Evolutionary conservation across 768 basidiomycete genomes (phyloP).

Genomic region (Trametes elegans): DNA sequence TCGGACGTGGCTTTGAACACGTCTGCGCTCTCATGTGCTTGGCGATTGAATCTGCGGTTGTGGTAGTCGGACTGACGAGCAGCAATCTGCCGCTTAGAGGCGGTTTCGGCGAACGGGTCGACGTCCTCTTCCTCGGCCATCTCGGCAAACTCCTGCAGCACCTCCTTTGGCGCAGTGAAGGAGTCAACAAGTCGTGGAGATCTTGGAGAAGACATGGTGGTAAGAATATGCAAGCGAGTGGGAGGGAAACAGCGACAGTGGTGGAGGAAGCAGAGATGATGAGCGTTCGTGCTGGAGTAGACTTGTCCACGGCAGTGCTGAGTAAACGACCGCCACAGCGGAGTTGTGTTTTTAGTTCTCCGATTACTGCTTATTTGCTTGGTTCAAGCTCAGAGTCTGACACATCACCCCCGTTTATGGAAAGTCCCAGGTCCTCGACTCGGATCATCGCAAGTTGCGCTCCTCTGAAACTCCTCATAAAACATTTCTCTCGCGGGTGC

Average conservation of each 20-base stretch:
- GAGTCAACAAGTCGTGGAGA: slow-evolving; percentile 77
- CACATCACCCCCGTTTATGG: too few species aligned
- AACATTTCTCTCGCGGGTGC: too few species aligned
- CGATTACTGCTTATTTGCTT: background rate
- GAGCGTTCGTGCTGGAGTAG: slow-evolving; percentile 1
- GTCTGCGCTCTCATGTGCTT: slow-evolving; percentile 77
- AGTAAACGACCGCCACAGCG: slow-evolving; percentile 13
- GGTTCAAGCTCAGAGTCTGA: too few species aligned
- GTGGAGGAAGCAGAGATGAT: too few species aligned
- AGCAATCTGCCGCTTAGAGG: slow-evolving; percentile 90
- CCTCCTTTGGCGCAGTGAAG: slow-evolving; percentile 89
- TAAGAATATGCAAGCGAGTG: background rate
- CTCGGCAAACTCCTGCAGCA: slow-evolving; percentile 91
- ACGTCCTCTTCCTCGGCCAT: slow-evolving; percentile 92
- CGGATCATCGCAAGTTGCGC: too few species aligned
- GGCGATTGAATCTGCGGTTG: slow-evolving; percentile 83
- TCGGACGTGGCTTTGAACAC: slow-evolving; percentile 70
- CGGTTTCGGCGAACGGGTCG: slow-evolving; percentile 91
- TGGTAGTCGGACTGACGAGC: slow-evolving; percentile 95
- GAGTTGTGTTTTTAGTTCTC: background rate
- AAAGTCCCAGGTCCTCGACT: too few species aligned
- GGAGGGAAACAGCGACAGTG: background rate
- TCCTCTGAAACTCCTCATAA: too few species aligned
- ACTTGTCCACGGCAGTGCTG: background rate
- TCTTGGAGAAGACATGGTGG: slow-evolving; percentile 31